A percentile compares a stretch with the other conserved stretches of the same genome.
Evolutionary conservation across 2,329 filamentous ascomycete species (phyloP).

Genomic region (Aspergillus sp.): DNA sequence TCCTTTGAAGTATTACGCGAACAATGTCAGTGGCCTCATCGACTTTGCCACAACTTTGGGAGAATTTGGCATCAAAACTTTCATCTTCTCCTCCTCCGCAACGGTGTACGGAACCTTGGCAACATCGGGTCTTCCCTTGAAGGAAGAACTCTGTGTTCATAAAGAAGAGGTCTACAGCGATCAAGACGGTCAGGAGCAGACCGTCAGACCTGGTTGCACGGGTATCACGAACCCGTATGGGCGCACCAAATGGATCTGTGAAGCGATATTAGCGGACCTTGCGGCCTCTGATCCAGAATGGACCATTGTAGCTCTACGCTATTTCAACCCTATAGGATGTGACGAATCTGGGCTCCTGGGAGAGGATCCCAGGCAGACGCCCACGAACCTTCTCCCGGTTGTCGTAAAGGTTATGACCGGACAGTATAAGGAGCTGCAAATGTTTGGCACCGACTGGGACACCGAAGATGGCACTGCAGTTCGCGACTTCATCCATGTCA

Average conservation of each 20-base stretch:
- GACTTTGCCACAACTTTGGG: conserved; percentile 60
- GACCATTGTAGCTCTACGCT: conserved; percentile 64
- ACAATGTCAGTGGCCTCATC: conserved; percentile 66
- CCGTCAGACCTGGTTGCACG: conserved; percentile 51
- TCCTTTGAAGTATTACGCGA: conserved; percentile 66
- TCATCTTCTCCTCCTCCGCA: conserved; percentile 69
- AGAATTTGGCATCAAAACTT: conserved; percentile 63
- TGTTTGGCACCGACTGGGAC: conserved; percentile 67
- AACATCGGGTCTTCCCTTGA: conserved; percentile 53
- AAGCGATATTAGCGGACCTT: conserved; percentile 65
- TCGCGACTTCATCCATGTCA: conserved; percentile 69
- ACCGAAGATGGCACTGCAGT: conserved; percentile 67
- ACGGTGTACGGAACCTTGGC: conserved; percentile 64
- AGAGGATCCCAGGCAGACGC: conserved; percentile 63
- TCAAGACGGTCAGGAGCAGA: conserved; percentile 45
- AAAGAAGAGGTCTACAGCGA: conserved; percentile 49
- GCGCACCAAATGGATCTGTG: conserved; percentile 67
- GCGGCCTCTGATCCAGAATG: conserved; percentile 62
- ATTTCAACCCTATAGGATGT: conserved; percentile 70
- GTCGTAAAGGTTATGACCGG: conserved; percentile 64
- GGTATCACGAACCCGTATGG: conserved; percentile 68
- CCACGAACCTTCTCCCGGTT: conserved; percentile 66
- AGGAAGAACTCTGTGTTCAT: conserved; percentile 60
- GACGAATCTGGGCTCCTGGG: conserved; percentile 64
- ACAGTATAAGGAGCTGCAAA: conserved; percentile 54